Base-by-base conservation (phyloP, 352 stramenopile species). In the Aphanomyces euteiches region DNA sequence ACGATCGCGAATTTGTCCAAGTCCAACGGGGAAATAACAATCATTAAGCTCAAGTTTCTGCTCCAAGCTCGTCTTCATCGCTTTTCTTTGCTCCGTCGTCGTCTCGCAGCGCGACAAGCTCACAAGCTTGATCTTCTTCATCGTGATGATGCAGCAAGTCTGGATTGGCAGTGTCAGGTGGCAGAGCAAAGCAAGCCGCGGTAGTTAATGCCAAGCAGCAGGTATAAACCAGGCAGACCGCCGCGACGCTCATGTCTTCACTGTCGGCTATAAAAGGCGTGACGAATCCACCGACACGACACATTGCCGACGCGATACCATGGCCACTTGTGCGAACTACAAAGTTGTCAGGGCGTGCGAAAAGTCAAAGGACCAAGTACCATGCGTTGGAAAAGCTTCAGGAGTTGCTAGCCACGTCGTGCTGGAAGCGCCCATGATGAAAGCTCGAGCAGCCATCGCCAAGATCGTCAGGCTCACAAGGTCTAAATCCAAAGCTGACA, bases 371-470 rank as follows among this genome's bases (percentile, higher is more conserved):
- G 39, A 21, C 7, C 8, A 28, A 13, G 48, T 70, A 70, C 64
- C 64, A 43, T 70, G 64, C 4, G 64, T 70, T 19, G 64, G 64
- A 28, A 70, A 70, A 4, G 64, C 64, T 40, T 70, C 64, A 39
- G 64, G 64, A 15, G 64, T 70, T 41, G 64, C 64, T 8, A 70
- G 64, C 64, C 64, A 70, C 34, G 64, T 70, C 7, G 45, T 61
- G 19, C 64, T 70, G n/a, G 64, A 70, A 19, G 64, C 64, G 6
- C 64, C 64, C 64, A 70, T 70, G 39, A 70, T 70, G 7, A 43
- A 53, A 15, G 64, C 64, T 39, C 64, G 43, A 8, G 45, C 64
- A 10, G 50, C 37, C 64, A 70, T 70, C 4, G 64, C 64, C n/a
- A 70, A 53, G 5, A 70, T 41, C 48, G 64, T 70, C 21, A 70